A percentile compares a stretch with the other conserved stretches of the same genome.
Evolutionary conservation across 2,329 filamentous ascomycete genomes (phyloP).

Genomic region (Chaetomium sp.): DNA sequence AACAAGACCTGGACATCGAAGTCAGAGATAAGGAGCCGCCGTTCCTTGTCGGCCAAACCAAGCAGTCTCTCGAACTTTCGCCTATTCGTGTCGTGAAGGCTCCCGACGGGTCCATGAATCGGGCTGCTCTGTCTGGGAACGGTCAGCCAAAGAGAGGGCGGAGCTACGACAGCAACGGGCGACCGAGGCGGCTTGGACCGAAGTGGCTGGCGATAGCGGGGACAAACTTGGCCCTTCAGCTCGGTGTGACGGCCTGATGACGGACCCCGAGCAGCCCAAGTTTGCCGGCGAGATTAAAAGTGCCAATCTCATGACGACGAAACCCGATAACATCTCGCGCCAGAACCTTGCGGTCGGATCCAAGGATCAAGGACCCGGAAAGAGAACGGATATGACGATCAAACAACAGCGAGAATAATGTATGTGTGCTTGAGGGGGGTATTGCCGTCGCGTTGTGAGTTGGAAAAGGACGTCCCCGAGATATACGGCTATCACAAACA

Average conservation of each 20-base stretch:
- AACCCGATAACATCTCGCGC: neutral
- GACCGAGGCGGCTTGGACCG: constrained; percentile 39
- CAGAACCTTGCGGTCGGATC: constrained; percentile 51
- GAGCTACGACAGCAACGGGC: constrained; percentile 87
- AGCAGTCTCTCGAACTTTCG: constrained; percentile 90
- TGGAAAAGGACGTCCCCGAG: neutral
- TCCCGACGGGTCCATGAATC: constrained; percentile 95
- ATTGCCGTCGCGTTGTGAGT: neutral
- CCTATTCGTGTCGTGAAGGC: constrained; percentile 97
- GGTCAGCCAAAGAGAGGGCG: constrained; percentile 84
- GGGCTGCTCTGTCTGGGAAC: constrained; percentile 91
- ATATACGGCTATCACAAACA: neutral
- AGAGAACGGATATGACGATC: constrained; percentile 86
- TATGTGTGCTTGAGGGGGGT: neutral
- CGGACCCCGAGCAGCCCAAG: constrained; percentile 71
- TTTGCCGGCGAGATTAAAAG: constrained; percentile 84
- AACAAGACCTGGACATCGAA: constrained; percentile 97
- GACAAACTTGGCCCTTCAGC: constrained; percentile 77
- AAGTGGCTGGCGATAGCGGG: constrained; percentile 68
- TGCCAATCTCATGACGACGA: constrained; percentile 44
- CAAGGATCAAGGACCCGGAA: constrained; percentile 79
- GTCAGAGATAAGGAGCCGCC: constrained; percentile 94
- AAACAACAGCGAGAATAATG: constrained; percentile 82
- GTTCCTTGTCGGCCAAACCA: constrained; percentile 95
- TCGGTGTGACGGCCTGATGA: constrained; percentile 98